A percentile compares a stretch with the other conserved stretches of the same genome.
These are phyloP conservation scores for Senecio squalidus DNA, from an alignment of 140 eudicot species.

Conservation along the genomic window DNA sequence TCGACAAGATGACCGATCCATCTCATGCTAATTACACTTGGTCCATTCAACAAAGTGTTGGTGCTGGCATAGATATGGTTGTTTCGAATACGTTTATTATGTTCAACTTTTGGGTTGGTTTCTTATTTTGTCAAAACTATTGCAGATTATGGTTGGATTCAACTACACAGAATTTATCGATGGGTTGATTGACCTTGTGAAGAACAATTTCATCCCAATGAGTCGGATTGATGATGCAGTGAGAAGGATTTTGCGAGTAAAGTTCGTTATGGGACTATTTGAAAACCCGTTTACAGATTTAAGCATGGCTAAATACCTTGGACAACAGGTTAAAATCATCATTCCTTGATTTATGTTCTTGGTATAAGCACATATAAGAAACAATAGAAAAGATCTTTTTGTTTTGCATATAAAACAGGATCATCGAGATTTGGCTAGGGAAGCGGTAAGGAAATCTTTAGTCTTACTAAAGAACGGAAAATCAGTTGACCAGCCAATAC, in stretches of 20 bases:
- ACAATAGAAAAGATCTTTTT: background rate
- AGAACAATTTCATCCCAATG: constrained; percentile 35
- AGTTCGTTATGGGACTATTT: constrained; percentile 42
- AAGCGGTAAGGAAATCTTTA: constrained; percentile 49
- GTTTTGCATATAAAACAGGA: constrained; percentile 19
- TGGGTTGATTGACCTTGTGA: constrained; percentile 29
- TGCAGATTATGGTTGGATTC: constrained; percentile 45
- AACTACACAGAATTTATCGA: constrained; percentile 36
- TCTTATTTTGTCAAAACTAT: background rate
- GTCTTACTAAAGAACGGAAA: constrained; percentile 45
- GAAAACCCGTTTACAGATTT: constrained; percentile 37
- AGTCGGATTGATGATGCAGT: constrained; percentile 48
- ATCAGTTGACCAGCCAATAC: constrained; percentile 18
- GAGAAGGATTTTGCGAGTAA: constrained; percentile 41
- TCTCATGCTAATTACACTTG: constrained; percentile 38
- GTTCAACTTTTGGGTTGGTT: background rate
- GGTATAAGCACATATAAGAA: background rate
- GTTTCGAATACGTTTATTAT: background rate
- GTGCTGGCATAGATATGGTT: constrained; percentile 52
- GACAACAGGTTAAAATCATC: constrained; percentile 28
- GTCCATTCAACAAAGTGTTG: constrained; percentile 30
- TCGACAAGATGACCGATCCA: constrained; percentile 33
- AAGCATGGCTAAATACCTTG: constrained; percentile 32
- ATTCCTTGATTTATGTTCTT: background rate
- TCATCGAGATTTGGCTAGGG: constrained; percentile 44